These are phyloP conservation scores for Mesembryanthemum crystallinum DNA, from an alignment of 148 eudicot genomes.

Conservation along the genomic window DNA sequence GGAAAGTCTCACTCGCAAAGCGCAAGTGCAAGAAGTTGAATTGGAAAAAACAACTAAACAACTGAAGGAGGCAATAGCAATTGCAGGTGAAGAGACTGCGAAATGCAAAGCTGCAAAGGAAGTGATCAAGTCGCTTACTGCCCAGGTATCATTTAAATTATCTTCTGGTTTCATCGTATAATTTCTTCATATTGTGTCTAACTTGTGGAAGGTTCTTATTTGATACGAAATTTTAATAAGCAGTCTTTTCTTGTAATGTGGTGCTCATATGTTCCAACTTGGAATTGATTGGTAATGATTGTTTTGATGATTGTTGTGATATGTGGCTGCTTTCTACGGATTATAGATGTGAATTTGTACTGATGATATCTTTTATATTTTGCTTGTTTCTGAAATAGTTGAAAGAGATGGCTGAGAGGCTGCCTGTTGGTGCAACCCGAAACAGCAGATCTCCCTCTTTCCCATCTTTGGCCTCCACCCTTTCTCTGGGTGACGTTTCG, in stretches of 20 bases:
- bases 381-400: conserved; percentile 29
- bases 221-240: neutral
- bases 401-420: conserved; percentile 96
- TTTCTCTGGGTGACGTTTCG: conserved; percentile 45
- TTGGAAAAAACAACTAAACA: conserved; percentile 71
- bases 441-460: conserved; percentile 57
- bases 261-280: conserved; percentile 7
- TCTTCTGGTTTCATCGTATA: neutral
- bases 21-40: conserved; percentile 76
- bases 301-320: neutral
- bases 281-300: conserved; percentile 6
- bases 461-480: conserved; percentile 43
- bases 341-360: neutral
- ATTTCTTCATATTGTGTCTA: neutral
- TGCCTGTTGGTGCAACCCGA: conserved; percentile 88
- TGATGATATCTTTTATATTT: neutral
- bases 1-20: conserved; percentile 67
- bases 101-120: conserved; percentile 97
- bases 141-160: conserved; percentile 55
- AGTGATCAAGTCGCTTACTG: conserved; percentile 90
- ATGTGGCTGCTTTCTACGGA: neutral
- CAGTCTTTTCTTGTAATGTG: neutral
- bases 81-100: conserved; percentile 90
- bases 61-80: conserved; percentile 77
- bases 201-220: neutral